These are phyloP conservation scores for Ophiosphaerella narmari DNA, from an alignment of 2,329 filamentous ascomycete species.

Conservation along the genomic window DNA sequence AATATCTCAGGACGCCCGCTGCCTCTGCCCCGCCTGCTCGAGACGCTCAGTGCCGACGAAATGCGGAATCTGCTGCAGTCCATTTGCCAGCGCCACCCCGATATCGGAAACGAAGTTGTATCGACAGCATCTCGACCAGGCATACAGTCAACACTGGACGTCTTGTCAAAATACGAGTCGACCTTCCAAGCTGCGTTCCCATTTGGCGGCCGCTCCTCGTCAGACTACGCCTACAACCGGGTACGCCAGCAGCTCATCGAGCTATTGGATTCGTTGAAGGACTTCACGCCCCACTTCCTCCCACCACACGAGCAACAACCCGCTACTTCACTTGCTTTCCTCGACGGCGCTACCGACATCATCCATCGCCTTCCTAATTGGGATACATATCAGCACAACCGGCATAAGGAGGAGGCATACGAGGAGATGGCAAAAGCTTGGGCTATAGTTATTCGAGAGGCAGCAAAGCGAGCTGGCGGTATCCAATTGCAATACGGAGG, in stretches of 20 bases:
- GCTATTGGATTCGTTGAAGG: conserved; percentile 84
- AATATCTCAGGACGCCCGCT: conserved; percentile 72
- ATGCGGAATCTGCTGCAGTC: conserved; percentile 85
- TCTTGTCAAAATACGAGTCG: conserved; percentile 81
- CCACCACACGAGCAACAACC: conserved; percentile 87
- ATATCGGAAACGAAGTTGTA: conserved; percentile 83
- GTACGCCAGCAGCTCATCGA: conserved; percentile 80
- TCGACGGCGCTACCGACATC: conserved; percentile 87
- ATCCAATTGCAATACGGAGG: conserved; percentile 86
- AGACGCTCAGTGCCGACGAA: conserved; percentile 86
- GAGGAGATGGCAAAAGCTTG: conserved; percentile 95
- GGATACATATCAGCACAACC: conserved; percentile 84
- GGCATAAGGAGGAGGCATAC: conserved; percentile 94
- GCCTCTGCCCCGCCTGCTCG: conserved; percentile 77
- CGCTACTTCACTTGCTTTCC: conserved; percentile 80
- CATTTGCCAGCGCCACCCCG: conserved; percentile 87
- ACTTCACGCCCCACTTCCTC: conserved; percentile 94
- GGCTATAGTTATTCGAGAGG: conserved; percentile 88
- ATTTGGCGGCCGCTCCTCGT: conserved; percentile 78
- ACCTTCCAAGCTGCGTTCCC: conserved; percentile 80
- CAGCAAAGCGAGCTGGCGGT: conserved; percentile 86
- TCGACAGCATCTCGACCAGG: conserved; percentile 85
- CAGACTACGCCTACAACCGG: conserved; percentile 94
- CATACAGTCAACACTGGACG: conserved; percentile 76
- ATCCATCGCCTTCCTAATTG: conserved; percentile 90